Conservation (phyloP, 108 stramenopile genomes). For the Conticribra guillardii region DNA sequence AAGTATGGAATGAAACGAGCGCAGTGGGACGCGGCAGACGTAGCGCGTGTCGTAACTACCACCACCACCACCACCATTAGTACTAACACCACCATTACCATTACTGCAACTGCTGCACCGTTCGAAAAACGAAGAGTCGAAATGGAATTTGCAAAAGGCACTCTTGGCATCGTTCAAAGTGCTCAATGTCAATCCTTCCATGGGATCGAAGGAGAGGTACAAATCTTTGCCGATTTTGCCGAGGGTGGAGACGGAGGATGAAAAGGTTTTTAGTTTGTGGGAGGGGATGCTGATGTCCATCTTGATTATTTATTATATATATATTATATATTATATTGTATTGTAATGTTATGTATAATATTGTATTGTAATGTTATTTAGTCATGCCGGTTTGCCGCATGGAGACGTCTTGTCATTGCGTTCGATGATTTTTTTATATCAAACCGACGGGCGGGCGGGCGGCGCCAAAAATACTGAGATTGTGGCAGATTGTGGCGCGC, state of each 20-base stretch:
- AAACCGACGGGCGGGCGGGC: too few species aligned
- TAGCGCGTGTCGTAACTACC: slow-evolving; percentile 42
- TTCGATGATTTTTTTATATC: too few species aligned
- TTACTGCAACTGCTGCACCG: slow-evolving; percentile 9
- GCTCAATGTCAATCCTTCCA: slow-evolving; percentile 75
- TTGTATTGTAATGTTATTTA: too few species aligned
- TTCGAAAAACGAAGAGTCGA: slow-evolving; percentile 44
- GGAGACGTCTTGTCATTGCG: too few species aligned
- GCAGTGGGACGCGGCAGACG: slow-evolving; percentile 71
- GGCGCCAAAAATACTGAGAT: too few species aligned
- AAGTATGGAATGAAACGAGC: slow-evolving; percentile 64
- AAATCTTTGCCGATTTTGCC: slow-evolving; percentile 80
- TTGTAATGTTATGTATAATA: too few species aligned
- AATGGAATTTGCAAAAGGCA: slow-evolving; percentile 73
- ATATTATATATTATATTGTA: background rate
- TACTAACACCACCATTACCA: slow-evolving; percentile 4
- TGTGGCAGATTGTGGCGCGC: too few species aligned
- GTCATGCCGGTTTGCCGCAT: too few species aligned
- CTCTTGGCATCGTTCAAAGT: slow-evolving; percentile 85
- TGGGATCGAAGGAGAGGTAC: slow-evolving; percentile 79
- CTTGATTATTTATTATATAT: background rate
- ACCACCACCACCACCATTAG: slow-evolving; percentile 6
- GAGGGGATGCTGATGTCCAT: slow-evolving; percentile 85
- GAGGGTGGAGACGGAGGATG: slow-evolving; percentile 67
- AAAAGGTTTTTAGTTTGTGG: slow-evolving; percentile 71